Evolutionary conservation across 2,329 filamentous ascomycete species (phyloP).

Genomic region (Aspergillus ochraceoroseus): DNA sequence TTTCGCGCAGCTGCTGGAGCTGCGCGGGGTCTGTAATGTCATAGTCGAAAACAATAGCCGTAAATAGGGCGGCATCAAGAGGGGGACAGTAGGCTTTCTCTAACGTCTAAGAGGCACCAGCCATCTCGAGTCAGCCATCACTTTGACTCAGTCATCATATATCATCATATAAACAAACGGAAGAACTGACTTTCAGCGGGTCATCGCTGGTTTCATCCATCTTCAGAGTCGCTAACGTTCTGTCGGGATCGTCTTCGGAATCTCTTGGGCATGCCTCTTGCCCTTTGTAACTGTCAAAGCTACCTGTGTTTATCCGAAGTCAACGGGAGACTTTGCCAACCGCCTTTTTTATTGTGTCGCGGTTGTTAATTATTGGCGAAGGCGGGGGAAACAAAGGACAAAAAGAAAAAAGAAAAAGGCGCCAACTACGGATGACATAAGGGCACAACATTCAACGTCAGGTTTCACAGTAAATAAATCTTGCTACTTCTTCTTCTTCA

Average conservation of each 20-base stretch:
- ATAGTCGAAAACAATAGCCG: constrained; percentile 70
- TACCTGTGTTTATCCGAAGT: no score
- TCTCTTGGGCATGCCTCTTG: constrained; percentile 21
- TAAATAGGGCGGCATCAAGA: constrained; percentile 71
- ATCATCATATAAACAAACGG: neutral
- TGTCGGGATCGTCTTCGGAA: constrained; percentile 12
- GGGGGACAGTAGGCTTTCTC: constrained; percentile 68
- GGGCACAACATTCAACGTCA: no score
- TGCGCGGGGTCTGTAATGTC: constrained; percentile 54
- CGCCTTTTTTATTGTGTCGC: neutral
- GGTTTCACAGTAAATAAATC: no score
- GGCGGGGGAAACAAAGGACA: constrained; percentile 1
- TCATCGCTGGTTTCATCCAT: constrained; percentile 23
- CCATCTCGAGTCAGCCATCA: neutral
- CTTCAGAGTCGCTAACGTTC: constrained; percentile 20
- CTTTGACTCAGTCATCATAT: no score
- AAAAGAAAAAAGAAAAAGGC: neutral
- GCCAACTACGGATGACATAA: no score
- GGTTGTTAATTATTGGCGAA: neutral
- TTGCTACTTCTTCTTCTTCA: no score
- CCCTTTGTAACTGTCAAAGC: no score
- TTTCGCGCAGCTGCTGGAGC: constrained; percentile 52
- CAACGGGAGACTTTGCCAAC: no score
- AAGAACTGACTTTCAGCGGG: constrained; percentile 16
- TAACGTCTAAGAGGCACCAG: constrained; percentile 29